phyloP scores from a whole-genome alignment of 2,329 filamentous ascomycete genomes.

The Pestalotiopsis sp. region DNA sequence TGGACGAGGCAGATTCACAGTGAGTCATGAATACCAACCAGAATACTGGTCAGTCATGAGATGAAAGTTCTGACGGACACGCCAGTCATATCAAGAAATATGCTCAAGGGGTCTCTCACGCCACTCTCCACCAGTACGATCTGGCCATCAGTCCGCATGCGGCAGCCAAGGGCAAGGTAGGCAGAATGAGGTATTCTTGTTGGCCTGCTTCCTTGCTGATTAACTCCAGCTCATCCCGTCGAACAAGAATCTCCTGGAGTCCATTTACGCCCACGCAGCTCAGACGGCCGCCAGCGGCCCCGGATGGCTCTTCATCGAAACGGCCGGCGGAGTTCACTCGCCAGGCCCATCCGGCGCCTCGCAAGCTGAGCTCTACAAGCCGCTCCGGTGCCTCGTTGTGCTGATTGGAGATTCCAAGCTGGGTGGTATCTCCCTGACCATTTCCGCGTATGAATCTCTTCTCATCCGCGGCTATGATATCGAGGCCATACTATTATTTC shows the following conservation, averaged over 20 bases:
- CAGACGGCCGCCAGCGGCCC: constrained; percentile 40
- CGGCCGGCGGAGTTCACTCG: constrained; percentile 79
- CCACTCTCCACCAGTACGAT: constrained; percentile 70
- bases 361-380: constrained; percentile 76
- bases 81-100: constrained; percentile 63
- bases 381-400: constrained; percentile 70
- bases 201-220: neutral
- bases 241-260: constrained; percentile 49
- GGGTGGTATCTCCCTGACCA: constrained; percentile 78
- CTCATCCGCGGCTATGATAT: constrained; percentile 78
- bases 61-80: constrained; percentile 1
- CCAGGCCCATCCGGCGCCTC: constrained; percentile 74
- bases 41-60: neutral
- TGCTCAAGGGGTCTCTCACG: constrained; percentile 46
- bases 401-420: constrained; percentile 74
- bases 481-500: constrained; percentile 68
- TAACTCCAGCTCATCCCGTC: constrained; percentile 46
- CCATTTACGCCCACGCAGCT: constrained; percentile 45
- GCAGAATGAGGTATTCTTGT: neutral
- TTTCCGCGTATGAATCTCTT: constrained; percentile 78
- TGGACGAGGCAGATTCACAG: constrained; percentile 61
- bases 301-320: constrained; percentile 73
- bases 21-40: neutral
- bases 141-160: constrained; percentile 77
- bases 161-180: constrained; percentile 57